Evolutionary conservation across 345 rosid genomes (phyloP).

Genomic region (Combretum micranthum): DNA sequence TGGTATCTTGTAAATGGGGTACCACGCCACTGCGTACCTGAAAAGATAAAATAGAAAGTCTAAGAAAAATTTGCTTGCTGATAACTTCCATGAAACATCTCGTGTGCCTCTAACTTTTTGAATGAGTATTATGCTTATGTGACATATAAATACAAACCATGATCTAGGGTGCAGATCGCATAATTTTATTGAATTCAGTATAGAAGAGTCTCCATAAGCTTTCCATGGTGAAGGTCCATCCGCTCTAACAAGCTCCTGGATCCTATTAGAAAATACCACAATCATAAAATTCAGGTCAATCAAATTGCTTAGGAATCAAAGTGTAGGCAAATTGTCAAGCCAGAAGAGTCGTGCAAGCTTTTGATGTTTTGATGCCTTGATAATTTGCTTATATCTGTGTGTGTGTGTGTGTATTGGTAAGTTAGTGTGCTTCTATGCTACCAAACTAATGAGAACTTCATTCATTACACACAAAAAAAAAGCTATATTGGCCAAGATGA

Average conservation of each 20-base stretch:
- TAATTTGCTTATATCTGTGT: too few relatives aligned
- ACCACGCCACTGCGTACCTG: slow-evolving; percentile 69
- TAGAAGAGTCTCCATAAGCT: slow-evolving; percentile 37
- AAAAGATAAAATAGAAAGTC: slow-evolving; percentile 10
- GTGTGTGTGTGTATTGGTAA: too few relatives aligned
- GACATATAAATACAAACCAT: slow-evolving; percentile 31
- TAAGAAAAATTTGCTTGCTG: neutral
- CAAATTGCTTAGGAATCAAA: too few relatives aligned
- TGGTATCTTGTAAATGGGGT: slow-evolving; percentile 62
- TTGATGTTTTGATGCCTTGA: too few relatives aligned
- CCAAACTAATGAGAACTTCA: too few relatives aligned
- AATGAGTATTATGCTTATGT: too few relatives aligned
- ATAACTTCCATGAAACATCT: neutral
- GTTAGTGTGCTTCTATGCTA: too few relatives aligned
- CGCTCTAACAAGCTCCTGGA: slow-evolving; percentile 35
- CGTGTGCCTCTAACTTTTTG: too few relatives aligned
- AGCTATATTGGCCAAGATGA: too few relatives aligned
- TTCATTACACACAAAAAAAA: too few relatives aligned
- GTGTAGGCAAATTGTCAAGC: too few relatives aligned
- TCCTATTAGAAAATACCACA: slow-evolving; percentile 23
- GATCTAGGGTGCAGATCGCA: slow-evolving; percentile 46
- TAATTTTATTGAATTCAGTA: slow-evolving; percentile 25
- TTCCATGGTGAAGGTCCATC: slow-evolving; percentile 20
- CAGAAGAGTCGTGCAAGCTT: too few relatives aligned
- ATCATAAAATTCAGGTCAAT: neutral